These are phyloP conservation scores for Allium cepa DNA, from an alignment of 106 monocot genomes.

Conservation along the genomic window DNA sequence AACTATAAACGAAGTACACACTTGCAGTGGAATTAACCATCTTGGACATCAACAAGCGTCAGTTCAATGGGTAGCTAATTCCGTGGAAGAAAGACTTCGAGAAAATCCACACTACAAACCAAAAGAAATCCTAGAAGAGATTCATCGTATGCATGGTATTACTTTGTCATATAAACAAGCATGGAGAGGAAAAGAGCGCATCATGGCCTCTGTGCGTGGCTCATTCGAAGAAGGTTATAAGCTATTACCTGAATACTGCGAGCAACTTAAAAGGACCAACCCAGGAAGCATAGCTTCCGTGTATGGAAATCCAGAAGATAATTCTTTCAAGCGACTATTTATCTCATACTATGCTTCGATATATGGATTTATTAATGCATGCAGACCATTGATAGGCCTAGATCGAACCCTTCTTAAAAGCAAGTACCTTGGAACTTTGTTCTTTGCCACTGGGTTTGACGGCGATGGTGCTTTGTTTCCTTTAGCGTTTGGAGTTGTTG, in stretches of 20 bases:
- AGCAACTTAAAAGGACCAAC: slow-evolving; percentile 73
- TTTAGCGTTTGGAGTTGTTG: slow-evolving; percentile 95
- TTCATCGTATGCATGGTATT: slow-evolving; percentile 85
- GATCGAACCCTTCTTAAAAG: slow-evolving; percentile 84
- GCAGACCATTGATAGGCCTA: slow-evolving; percentile 85
- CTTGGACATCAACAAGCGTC: slow-evolving; percentile 97
- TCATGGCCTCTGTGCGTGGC: slow-evolving; percentile 90
- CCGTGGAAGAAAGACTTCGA: slow-evolving; percentile 82
- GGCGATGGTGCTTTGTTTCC: slow-evolving; percentile 94
- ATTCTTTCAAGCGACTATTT: slow-evolving; percentile 71
- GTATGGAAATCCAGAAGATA: slow-evolving; percentile 79
- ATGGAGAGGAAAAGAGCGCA: slow-evolving; percentile 95
- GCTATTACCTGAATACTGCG: slow-evolving; percentile 82
- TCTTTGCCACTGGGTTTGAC: slow-evolving; percentile 91
- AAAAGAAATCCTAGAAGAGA: slow-evolving; percentile 96
- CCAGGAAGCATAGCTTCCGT: slow-evolving; percentile 83
- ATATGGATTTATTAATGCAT: slow-evolving; percentile 88
- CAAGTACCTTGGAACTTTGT: slow-evolving; percentile 92
- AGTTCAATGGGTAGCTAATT: slow-evolving; percentile 93
- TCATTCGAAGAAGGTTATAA: slow-evolving; percentile 97
- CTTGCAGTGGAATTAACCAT: slow-evolving; percentile 73
- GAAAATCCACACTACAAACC: slow-evolving; percentile 97
- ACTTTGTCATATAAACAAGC: slow-evolving; percentile 97
- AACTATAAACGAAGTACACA: slow-evolving; percentile 78
- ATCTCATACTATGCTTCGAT: slow-evolving; percentile 89